Base-by-base conservation (phyloP, 345 rosid genomes). In the Cardamine chenopodiifolia region DNA sequence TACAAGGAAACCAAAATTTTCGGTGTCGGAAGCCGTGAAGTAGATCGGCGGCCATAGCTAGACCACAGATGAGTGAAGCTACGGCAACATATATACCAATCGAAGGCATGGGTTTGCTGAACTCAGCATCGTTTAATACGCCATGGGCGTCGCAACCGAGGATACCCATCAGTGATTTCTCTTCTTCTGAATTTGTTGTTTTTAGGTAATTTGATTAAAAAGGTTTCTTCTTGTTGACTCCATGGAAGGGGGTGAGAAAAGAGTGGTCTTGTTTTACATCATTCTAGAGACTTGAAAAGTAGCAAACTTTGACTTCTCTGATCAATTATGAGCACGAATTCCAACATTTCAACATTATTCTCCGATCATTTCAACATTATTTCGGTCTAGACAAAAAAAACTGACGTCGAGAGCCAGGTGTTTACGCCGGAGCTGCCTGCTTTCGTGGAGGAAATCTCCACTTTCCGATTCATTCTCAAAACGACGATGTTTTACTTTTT, bases 61-160 rank as follows among this genome's bases (percentile, higher is more conserved):
- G 35, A 25, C 86, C 95, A 75, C 96, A 90, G 68, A 77, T 82
- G 1, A 90, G 70, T 49, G 98, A 86, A 48, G 96, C 97, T 18
- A 59, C 78, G 17, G 96, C 97, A 10, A 91, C 82, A 67, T 94
- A 94, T 78, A 91, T 22, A 74, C 97, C 97, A 44, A 94, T 94
- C 85, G 88, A 88, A 29, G 95, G 98, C 71, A 89, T 44, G 22
- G 98, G 97, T 76, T 82, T 81, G 29, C 86, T 83, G 81, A 85
- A 91, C 70, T 83, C 81, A 19, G 80, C 76, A 44, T 83, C 87
- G 63, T 89, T 82, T 53, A 91, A 80, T 72, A 67, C 70, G 23
- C 98, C 98, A 40, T 87, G 85, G 18, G 72, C 42, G 77, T 79
- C 69, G 82, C 98, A 94, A n/a, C 98, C 96, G 1, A 80, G 72